phyloP scores from a whole-genome alignment of 805 yeast species.

The Cyberlindnera suaveolens region DNA sequence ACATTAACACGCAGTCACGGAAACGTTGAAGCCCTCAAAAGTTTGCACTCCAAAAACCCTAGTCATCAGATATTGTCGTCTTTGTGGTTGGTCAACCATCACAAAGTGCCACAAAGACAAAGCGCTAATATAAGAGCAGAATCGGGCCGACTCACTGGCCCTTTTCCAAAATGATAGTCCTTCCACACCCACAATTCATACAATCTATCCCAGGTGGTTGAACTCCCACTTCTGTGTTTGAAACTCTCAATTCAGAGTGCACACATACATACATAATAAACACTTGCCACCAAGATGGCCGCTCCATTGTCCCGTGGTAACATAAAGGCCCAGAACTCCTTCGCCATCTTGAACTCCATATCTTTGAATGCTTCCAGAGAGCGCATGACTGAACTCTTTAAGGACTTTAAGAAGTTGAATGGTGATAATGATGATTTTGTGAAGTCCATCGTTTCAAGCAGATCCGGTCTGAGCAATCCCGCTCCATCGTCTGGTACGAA shows the following conservation, averaged over 20 bases:
- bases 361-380: slow-evolving; percentile 22
- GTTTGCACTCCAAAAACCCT: too few relatives aligned
- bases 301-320: neutral
- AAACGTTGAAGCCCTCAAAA: too few relatives aligned
- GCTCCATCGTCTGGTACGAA: neutral
- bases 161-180: too few relatives aligned
- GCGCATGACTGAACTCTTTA: slow-evolving; percentile 22
- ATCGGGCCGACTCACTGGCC: too few relatives aligned
- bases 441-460: neutral
- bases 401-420: slow-evolving; percentile 22
- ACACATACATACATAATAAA: neutral
- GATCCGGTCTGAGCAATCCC: neutral
- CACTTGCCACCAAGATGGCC: slow-evolving; percentile 1
- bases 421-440: neutral
- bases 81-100: too few relatives aligned
- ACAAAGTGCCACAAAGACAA: too few relatives aligned
- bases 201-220: too few relatives aligned
- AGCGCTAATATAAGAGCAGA: too few relatives aligned
- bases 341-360: slow-evolving; percentile 15
- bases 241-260: neutral
- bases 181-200: too few relatives aligned
- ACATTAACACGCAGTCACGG: too few relatives aligned
- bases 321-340: neutral
- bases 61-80: too few relatives aligned
- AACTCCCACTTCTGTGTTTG: too few relatives aligned